Conservation (phyloP, 306 rosid species). For the Cercis canadensis region DNA sequence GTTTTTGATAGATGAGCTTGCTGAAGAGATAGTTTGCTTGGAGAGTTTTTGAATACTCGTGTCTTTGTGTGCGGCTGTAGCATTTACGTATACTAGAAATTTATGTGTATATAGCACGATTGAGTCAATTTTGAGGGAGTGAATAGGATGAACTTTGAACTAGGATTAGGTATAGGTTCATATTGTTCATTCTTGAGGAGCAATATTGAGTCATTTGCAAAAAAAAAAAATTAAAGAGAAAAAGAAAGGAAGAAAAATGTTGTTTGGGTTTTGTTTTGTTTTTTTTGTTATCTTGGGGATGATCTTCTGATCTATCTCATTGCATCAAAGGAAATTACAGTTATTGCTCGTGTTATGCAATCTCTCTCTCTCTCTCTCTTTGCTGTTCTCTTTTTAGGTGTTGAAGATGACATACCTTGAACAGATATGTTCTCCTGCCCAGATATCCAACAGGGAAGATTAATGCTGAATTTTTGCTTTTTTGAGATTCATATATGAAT, state of each 20-base stretch:
- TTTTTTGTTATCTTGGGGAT: constrained; percentile 17
- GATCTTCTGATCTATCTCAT: background rate
- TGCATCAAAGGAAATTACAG: background rate
- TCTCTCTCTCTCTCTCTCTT: too few relatives aligned
- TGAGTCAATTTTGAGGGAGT: constrained; percentile 43
- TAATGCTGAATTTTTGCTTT: too few relatives aligned
- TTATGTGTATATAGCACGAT: constrained; percentile 38
- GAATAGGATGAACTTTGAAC: constrained; percentile 18
- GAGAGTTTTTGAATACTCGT: constrained; percentile 39
- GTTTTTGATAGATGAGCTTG: constrained; percentile 67
- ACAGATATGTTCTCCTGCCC: too few relatives aligned
- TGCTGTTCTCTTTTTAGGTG: too few relatives aligned
- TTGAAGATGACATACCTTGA: too few relatives aligned
- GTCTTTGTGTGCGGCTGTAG: constrained; percentile 32
- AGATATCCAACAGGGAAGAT: too few relatives aligned
- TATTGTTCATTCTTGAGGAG: constrained; percentile 44
- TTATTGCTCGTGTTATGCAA: background rate
- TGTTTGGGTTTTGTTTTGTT: constrained; percentile 32
- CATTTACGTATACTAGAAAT: constrained; percentile 33
- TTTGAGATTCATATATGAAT: too few relatives aligned
- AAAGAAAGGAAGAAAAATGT: background rate
- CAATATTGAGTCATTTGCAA: constrained; percentile 25
- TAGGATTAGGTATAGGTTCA: constrained; percentile 40
- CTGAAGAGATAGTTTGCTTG: constrained; percentile 57
- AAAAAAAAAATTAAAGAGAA: background rate